Evolutionary conservation across 441 rosid genomes (phyloP).

Genomic region (Pelargonium citronellum): DNA sequence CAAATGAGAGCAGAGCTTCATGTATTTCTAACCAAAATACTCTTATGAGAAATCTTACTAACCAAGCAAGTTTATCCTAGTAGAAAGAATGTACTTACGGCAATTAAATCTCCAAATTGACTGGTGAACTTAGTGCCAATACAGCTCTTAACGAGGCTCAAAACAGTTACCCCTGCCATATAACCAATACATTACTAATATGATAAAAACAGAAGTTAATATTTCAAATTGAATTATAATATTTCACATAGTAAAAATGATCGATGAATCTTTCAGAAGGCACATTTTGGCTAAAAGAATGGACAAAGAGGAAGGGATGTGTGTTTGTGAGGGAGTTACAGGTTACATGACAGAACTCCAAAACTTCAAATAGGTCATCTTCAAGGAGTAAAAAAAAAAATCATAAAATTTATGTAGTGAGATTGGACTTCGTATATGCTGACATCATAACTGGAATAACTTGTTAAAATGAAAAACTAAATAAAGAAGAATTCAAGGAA

Average conservation of each 20-base stretch:
- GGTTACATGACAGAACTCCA: neutral
- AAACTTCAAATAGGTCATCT: neutral
- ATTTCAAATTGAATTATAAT: neutral
- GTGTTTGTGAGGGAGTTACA: neutral
- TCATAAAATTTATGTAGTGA: neutral
- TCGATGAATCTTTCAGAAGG: too few species aligned
- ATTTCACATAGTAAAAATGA: too few species aligned
- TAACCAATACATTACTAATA: neutral
- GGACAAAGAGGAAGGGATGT: too few species aligned
- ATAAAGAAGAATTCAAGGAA: constrained; percentile 18
- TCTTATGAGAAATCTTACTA: too few species aligned
- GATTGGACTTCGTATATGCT: neutral
- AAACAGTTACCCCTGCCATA: constrained; percentile 60
- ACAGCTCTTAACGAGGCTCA: constrained; percentile 80
- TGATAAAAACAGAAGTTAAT: neutral
- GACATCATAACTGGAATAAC: constrained; percentile 1
- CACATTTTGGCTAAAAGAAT: too few species aligned
- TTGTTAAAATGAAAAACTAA: neutral
- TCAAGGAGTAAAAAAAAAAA: neutral
- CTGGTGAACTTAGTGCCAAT: constrained; percentile 93
- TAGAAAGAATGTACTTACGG: constrained; percentile 48
- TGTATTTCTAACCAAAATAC: too few species aligned
- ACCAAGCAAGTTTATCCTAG: too few species aligned
- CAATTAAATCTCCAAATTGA: constrained; percentile 89
- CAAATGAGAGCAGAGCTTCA: too few species aligned